phyloP scores from a whole-genome alignment of 169 alveolate genomes.

The Plasmodium reichenowi region DNA sequence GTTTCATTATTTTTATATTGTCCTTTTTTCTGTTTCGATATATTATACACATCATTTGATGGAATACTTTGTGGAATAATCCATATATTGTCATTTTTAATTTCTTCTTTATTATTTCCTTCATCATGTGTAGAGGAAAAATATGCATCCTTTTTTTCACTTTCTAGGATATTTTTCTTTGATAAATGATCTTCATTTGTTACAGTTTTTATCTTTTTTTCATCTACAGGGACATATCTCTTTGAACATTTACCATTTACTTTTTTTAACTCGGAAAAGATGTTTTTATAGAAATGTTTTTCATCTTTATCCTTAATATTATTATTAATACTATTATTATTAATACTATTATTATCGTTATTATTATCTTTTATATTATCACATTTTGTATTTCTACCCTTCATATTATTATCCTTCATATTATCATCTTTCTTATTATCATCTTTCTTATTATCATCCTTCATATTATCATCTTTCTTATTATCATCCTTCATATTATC shows the following conservation, averaged over 20 bases:
- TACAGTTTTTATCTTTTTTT: background rate
- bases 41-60: background rate
- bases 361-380: background rate
- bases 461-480: too few relatives aligned
- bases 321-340: background rate
- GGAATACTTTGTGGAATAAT: background rate
- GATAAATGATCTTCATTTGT: background rate
- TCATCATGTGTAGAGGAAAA: background rate
- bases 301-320: constrained; percentile 10
- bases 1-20: constrained; percentile 1
- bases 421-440: too few relatives aligned
- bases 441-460: too few relatives aligned
- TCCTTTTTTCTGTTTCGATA: constrained; percentile 1
- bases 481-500: too few relatives aligned
- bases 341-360: background rate
- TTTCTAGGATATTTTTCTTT: background rate
- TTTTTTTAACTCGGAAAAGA: constrained; percentile 29
- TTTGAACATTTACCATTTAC: background rate
- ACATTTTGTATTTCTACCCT: too few relatives aligned
- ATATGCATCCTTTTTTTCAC: background rate
- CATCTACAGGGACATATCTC: background rate
- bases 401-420: too few relatives aligned
- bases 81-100: background rate
- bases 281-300: constrained; percentile 28
- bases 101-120: background rate